These are phyloP conservation scores for Peterozyma xylosa DNA, from an alignment of 805 yeast species.

Conservation along the genomic window DNA sequence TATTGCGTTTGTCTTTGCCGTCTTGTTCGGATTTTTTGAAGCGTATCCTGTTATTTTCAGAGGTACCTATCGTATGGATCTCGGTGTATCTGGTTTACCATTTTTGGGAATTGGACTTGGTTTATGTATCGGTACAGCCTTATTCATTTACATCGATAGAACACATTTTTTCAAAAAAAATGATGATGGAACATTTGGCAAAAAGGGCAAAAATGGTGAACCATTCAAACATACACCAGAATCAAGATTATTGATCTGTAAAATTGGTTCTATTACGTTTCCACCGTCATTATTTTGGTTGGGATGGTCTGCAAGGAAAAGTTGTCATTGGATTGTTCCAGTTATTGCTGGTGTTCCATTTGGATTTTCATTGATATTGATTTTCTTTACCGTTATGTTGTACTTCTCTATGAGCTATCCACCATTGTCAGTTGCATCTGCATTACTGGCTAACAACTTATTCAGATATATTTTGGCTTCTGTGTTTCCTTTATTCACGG, in stretches of 20 bases:
- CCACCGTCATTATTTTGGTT: constrained; percentile 74
- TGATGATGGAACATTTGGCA: constrained; percentile 52
- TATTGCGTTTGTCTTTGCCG: constrained; percentile 71
- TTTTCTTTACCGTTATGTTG: constrained; percentile 62
- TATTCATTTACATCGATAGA: constrained; percentile 45
- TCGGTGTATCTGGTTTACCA: constrained; percentile 61
- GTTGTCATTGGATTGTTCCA: constrained; percentile 74
- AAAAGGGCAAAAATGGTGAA: constrained; percentile 51
- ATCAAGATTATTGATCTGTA: constrained; percentile 48
- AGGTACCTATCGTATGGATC: constrained; percentile 51
- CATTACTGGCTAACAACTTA: constrained; percentile 82
- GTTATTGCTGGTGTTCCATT: constrained; percentile 70
- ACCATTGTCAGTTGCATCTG: constrained; percentile 74
- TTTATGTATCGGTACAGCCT: constrained; percentile 43
- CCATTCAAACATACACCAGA: constrained; percentile 53
- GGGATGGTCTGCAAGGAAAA: constrained; percentile 62
- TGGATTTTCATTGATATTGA: constrained; percentile 66
- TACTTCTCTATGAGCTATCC: constrained; percentile 71
- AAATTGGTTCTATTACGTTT: constrained; percentile 59
- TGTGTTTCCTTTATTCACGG: constrained; percentile 77
- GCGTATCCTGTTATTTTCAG: constrained; percentile 70
- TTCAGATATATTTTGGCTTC: constrained; percentile 69
- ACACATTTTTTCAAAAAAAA: constrained; percentile 44
- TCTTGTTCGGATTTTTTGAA: constrained; percentile 72
- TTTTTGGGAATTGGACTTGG: constrained; percentile 72